Evolutionary conservation across 148 eudicot species (phyloP).

Genomic region (Vaccinium corymbosum): DNA sequence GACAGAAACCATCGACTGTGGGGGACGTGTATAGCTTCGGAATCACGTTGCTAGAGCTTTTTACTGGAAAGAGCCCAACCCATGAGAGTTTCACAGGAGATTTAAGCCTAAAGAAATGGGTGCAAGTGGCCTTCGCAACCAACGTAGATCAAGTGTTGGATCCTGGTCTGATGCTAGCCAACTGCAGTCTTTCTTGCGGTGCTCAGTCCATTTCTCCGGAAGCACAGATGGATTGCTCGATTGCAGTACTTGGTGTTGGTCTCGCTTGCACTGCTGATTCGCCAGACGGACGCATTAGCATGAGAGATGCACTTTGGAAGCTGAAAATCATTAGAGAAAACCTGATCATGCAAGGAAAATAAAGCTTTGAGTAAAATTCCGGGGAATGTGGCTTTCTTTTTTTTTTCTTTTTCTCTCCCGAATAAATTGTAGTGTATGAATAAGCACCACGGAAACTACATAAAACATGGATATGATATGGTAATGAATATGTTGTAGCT

Average conservation of each 20-base stretch:
- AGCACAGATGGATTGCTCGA: conserved; percentile 15
- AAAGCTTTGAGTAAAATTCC: neutral
- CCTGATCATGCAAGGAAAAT: neutral
- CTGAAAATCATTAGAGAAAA: conserved; percentile 29
- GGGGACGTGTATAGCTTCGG: conserved; percentile 62
- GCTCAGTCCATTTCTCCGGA: conserved; percentile 3
- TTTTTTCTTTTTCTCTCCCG: neutral
- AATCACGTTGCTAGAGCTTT: conserved; percentile 48
- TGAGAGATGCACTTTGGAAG: conserved; percentile 42
- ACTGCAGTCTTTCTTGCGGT: neutral
- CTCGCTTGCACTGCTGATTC: conserved; percentile 42
- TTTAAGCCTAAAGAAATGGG: conserved; percentile 39
- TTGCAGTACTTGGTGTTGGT: conserved; percentile 36
- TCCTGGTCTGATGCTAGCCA: conserved; percentile 19
- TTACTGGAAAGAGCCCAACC: conserved; percentile 50
- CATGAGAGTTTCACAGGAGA: conserved; percentile 31
- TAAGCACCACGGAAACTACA: neutral
- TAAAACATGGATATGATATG: neutral
- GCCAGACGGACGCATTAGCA: conserved; percentile 38
- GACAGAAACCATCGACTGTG: conserved; percentile 39
- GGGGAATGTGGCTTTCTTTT: neutral
- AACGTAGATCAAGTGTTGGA: conserved; percentile 31
- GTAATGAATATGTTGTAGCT: no score
- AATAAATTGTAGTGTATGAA: neutral
- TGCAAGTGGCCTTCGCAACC: conserved; percentile 25